Evolutionary conservation across 371 early-diverging fungal genomes (phyloP).

Genomic region (Apophysomyces ossiformis): DNA sequence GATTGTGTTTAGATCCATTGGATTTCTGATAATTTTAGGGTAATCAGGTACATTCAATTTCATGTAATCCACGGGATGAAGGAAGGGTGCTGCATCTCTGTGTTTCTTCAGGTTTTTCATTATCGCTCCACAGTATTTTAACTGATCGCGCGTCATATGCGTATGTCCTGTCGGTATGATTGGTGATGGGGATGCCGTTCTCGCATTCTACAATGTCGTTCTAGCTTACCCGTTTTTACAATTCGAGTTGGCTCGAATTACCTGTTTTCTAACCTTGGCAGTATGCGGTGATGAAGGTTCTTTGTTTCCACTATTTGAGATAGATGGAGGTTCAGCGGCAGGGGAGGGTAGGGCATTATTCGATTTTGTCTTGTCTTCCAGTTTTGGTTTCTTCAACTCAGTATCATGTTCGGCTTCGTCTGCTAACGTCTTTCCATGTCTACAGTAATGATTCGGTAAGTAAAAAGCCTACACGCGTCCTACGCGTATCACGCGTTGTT

Average conservation of each 20-base stretch:
- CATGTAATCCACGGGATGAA: constrained; percentile 92
- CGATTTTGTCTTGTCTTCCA: neutral
- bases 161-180: constrained; percentile 23
- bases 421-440: neutral
- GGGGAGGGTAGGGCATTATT: constrained; percentile 8
- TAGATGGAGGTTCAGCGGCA: constrained; percentile 1
- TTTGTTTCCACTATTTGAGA: neutral
- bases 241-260: constrained; percentile 1
- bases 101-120: constrained; percentile 75
- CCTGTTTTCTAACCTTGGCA: constrained; percentile 8
- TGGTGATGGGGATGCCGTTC: constrained; percentile 26
- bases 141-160: constrained; percentile 74
- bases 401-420: constrained; percentile 3
- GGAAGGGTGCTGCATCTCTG: constrained; percentile 78
- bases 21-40: constrained; percentile 84
- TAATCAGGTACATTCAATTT: constrained; percentile 93
- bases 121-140: constrained; percentile 75
- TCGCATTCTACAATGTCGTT: neutral
- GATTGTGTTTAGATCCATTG: constrained; percentile 98
- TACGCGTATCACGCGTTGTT: constrained; percentile 8
- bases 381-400: constrained; percentile 5
- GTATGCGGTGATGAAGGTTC: constrained; percentile 1
- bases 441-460: neutral
- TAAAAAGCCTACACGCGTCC: neutral
- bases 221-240: neutral